Conservation (phyloP, 306 rosid species). For the Acacia melanoxylon region DNA sequence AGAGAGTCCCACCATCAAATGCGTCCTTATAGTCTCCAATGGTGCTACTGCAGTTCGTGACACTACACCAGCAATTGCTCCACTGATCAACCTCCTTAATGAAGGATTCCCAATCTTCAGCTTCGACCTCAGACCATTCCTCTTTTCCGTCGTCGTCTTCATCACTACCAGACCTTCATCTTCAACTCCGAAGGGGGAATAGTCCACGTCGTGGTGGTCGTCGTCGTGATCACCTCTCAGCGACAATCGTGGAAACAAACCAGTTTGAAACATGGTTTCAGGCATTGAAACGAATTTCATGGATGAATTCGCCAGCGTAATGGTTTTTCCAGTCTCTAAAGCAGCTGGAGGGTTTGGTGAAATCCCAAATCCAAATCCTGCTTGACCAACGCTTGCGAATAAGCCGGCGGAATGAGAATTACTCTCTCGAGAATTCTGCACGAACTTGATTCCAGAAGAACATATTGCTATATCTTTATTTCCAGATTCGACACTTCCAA, state of each 20-base stretch:
- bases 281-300: background rate
- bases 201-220: background rate
- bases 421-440: background rate
- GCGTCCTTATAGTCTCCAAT: conserved; percentile 57
- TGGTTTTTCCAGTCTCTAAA: background rate
- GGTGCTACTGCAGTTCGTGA: conserved; percentile 54
- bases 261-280: background rate
- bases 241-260: background rate
- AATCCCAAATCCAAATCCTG: conserved; percentile 1
- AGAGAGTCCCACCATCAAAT: conserved; percentile 53
- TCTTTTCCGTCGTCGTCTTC: background rate
- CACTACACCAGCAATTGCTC: conserved; percentile 70
- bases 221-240: background rate
- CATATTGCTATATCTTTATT: conserved; percentile 35
- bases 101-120: conserved; percentile 49
- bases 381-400: conserved; percentile 3
- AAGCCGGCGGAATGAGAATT: background rate
- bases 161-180: background rate
- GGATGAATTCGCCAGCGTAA: background rate
- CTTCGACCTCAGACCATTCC: conserved; percentile 33
- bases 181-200: background rate
- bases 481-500: conserved; percentile 11
- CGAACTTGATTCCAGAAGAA: conserved; percentile 47
- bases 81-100: conserved; percentile 59
- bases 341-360: background rate